Conservation (phyloP, 495 filamentous ascomycete species). For the Pseudevernia furfuracea region DNA sequence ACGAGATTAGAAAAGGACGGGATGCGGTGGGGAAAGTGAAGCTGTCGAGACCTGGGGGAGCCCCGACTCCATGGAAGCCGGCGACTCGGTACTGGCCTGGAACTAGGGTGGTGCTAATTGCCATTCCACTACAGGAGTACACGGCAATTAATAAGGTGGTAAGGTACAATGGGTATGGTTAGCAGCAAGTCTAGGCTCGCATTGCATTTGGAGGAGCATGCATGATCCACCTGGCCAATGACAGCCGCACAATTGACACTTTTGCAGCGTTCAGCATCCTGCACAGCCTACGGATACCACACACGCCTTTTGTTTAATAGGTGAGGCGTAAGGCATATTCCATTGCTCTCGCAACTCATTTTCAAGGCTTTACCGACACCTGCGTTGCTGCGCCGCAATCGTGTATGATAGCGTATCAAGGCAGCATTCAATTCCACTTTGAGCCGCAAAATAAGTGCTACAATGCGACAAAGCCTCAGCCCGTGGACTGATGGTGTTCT, state of each 20-base stretch:
- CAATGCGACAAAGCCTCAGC: conserved; percentile 3
- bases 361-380: background rate
- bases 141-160: no score
- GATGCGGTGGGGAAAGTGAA: conserved; percentile 5
- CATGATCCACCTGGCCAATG: conserved; percentile 11
- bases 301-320: no score
- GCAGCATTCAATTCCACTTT: background rate
- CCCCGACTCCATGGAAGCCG: background rate
- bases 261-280: background rate
- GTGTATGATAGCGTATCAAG: background rate
- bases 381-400: conserved; percentile 5
- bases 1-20: conserved; percentile 2
- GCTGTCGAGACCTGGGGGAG: background rate
- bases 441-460: background rate
- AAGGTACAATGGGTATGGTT: no score
- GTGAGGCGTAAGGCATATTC: no score
- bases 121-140: no score
- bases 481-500: no score
- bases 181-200: conserved; percentile 10
- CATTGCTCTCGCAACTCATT: no score
- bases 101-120: no score
- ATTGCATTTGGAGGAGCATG: conserved; percentile 9
- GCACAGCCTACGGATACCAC: background rate
- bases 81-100: no score
- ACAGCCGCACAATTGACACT: background rate